A percentile compares a stretch with the other conserved stretches of the same genome.
Conservation (phyloP, 2,329 filamentous ascomycete genomes). For the Trichoderma aggressivum region DNA sequence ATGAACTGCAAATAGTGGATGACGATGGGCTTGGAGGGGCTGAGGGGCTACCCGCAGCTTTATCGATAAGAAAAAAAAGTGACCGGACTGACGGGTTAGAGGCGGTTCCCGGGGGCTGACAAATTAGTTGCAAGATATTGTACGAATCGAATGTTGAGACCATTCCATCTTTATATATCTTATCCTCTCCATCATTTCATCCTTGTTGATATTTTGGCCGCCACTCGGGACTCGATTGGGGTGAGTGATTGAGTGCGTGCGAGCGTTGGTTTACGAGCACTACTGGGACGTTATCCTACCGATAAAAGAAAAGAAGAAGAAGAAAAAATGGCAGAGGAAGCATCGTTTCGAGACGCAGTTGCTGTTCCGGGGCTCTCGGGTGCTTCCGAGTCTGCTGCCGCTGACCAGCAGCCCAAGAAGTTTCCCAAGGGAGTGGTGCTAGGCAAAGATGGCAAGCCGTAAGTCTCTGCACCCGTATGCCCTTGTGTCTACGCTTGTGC, state of each 20-base stretch:
- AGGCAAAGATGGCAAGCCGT: conserved; percentile 83
- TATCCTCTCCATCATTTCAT: background rate
- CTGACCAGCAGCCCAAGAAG: conserved; percentile 45
- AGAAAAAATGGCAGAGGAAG: conserved; percentile 38
- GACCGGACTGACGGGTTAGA: background rate
- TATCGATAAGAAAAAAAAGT: conserved; percentile 21
- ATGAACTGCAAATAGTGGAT: background rate
- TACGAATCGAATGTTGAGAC: background rate
- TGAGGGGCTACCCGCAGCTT: background rate
- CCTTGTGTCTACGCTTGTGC: background rate
- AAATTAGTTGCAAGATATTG: conserved; percentile 6
- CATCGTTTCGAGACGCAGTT: conserved; percentile 30
- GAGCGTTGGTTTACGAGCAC: background rate
- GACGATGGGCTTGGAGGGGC: conserved; percentile 1
- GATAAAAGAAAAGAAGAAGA: conserved; percentile 20
- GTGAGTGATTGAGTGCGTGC: background rate
- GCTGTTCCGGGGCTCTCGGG: conserved; percentile 21
- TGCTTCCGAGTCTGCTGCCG: conserved; percentile 21
- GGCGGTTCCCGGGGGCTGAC: conserved; percentile 6
- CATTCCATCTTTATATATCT: background rate
- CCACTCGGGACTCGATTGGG: background rate
- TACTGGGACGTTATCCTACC: background rate
- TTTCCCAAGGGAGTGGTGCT: conserved; percentile 70
- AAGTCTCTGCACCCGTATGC: conserved; percentile 35
- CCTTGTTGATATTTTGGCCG: background rate